phyloP scores from a whole-genome alignment of 2,329 filamentous ascomycete genomes.

The Alternaria alternata region DNA sequence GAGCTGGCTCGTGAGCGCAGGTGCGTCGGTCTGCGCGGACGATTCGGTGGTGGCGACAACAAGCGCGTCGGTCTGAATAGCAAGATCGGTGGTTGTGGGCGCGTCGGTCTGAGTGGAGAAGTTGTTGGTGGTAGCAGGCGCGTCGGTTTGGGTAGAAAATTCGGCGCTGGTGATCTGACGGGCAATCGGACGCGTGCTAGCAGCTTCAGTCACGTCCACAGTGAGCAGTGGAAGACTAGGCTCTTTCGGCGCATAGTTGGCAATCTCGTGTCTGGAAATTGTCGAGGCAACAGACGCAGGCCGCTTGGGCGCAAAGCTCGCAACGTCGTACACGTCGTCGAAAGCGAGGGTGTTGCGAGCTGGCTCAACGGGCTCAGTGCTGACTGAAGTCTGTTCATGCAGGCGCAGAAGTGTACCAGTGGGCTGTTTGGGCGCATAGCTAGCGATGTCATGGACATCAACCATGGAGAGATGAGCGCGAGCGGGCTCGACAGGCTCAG shows the following conservation, averaged over 20 bases:
- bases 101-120: slow-evolving; percentile 8
- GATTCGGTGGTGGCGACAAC: background rate
- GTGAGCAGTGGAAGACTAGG: background rate
- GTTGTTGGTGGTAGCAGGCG: slow-evolving; percentile 4
- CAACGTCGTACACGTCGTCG: background rate
- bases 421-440: background rate
- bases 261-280: background rate
- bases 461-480: background rate
- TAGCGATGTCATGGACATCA: background rate
- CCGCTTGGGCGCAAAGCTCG: background rate
- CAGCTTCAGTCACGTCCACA: slow-evolving; percentile 6
- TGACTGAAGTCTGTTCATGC: background rate
- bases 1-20: background rate
- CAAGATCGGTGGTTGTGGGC: background rate
- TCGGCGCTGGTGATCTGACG: slow-evolving; percentile 1
- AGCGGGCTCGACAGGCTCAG: background rate
- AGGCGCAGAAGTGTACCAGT: background rate
- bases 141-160: slow-evolving; percentile 14
- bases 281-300: background rate
- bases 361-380: background rate
- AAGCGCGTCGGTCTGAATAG: slow-evolving; percentile 14
- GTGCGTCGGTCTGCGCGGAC: slow-evolving; percentile 7
- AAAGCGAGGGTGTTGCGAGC: background rate
- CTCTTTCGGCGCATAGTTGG: slow-evolving; percentile 2
- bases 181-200: slow-evolving; percentile 8